Evolutionary conservation across 352 stramenopile genomes (phyloP).

Genomic region (Aphanomyces stellatus): DNA sequence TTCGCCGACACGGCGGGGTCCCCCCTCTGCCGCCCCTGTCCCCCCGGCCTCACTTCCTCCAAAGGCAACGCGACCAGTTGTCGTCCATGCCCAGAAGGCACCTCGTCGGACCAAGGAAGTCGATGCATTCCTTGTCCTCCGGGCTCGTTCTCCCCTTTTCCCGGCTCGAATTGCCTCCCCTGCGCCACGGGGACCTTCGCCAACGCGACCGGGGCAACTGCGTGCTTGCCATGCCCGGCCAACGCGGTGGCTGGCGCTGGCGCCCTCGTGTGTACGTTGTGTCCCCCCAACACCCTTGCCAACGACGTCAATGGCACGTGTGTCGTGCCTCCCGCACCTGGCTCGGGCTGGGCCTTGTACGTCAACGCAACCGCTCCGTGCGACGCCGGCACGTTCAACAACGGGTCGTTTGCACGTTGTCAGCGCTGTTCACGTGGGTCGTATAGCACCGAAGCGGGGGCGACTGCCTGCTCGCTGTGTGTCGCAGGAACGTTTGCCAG

Average conservation of each 20-base stretch:
- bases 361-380: neutral
- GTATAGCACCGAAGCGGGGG: neutral
- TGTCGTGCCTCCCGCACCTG: neutral
- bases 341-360: neutral
- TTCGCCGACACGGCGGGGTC: neutral
- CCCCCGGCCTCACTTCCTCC: neutral
- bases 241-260: neutral
- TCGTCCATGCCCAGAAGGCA: neutral
- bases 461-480: neutral
- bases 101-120: neutral
- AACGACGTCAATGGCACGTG: neutral
- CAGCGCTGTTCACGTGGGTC: neutral
- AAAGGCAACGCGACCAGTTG: neutral
- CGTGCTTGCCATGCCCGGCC: neutral
- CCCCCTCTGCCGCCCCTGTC: neutral
- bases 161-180: neutral
- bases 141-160: neutral
- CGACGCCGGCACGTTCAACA: slow-evolving; percentile 7
- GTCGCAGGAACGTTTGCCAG: neutral
- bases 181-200: neutral
- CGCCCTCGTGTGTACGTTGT: neutral
- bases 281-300: neutral
- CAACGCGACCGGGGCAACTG: neutral
- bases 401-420: slow-evolving; percentile 8
- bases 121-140: neutral